A percentile compares a stretch with the other conserved stretches of the same genome.
These are phyloP conservation scores for Lizanozyma gosingica DNA, from an alignment of 1,139 yeast species.

Conservation along the genomic window DNA sequence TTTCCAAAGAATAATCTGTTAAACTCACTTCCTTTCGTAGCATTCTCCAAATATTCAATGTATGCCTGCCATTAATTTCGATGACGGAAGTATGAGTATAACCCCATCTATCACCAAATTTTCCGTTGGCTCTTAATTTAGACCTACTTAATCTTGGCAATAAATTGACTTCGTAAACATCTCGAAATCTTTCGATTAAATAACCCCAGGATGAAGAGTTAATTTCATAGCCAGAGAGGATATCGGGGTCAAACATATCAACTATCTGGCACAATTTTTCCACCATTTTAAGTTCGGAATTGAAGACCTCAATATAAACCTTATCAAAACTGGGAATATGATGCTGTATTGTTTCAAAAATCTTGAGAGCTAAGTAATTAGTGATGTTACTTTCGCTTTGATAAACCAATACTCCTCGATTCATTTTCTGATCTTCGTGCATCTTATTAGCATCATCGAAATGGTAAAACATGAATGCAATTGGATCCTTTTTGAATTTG, in stretches of 20 bases:
- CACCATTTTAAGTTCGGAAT: slow-evolving; percentile 49
- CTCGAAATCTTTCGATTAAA: slow-evolving; percentile 54
- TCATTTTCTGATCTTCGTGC: slow-evolving; percentile 10
- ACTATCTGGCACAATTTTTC: slow-evolving; percentile 47
- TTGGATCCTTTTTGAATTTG: slow-evolving; percentile 55
- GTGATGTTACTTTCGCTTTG: background rate
- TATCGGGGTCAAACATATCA: slow-evolving; percentile 71
- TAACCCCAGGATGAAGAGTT: slow-evolving; percentile 87
- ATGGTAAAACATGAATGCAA: slow-evolving; percentile 55
- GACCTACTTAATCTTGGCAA: slow-evolving; percentile 38
- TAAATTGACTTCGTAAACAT: slow-evolving; percentile 43
- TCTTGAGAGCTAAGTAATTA: background rate
- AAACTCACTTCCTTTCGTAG: slow-evolving; percentile 55
- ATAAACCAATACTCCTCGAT: slow-evolving; percentile 2
- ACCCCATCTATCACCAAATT: slow-evolving; percentile 72
- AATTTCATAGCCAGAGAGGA: slow-evolving; percentile 78
- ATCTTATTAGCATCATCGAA: slow-evolving; percentile 38
- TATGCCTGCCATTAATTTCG: slow-evolving; percentile 67
- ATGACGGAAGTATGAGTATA: slow-evolving; percentile 68
- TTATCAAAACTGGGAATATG: slow-evolving; percentile 4
- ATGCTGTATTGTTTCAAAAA: background rate
- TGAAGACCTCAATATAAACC: slow-evolving; percentile 23
- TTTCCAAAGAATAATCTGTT: slow-evolving; percentile 68
- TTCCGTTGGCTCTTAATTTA: slow-evolving; percentile 37
- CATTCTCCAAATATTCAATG: slow-evolving; percentile 77